These are phyloP conservation scores for Lactarius indigo DNA, from an alignment of 768 basidiomycete genomes.

Conservation along the genomic window DNA sequence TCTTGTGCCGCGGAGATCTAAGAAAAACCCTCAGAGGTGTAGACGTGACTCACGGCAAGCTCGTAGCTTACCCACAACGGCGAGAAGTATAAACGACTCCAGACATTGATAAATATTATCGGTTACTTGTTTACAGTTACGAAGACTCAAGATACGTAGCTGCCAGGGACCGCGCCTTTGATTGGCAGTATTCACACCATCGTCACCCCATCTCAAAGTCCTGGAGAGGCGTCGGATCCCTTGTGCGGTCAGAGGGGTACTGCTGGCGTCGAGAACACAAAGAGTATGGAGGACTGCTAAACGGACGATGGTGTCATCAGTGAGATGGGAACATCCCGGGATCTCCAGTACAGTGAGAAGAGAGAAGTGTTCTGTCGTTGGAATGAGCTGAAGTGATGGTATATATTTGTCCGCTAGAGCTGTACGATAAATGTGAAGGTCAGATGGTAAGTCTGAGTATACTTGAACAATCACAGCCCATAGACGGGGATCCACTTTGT, in stretches of 20 bases:
- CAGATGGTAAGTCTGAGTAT: constrained; percentile 48
- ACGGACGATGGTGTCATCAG: constrained; percentile 50
- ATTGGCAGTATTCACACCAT: constrained; percentile 27
- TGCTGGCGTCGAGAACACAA: constrained; percentile 61
- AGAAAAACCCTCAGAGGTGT: neutral
- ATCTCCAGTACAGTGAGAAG: constrained; percentile 64
- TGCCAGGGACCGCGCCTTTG: constrained; percentile 27
- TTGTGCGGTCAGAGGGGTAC: constrained; percentile 47
- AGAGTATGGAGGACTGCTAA: constrained; percentile 54
- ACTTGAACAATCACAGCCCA: constrained; percentile 64
- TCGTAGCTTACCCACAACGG: constrained; percentile 22
- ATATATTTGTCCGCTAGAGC: constrained; percentile 54
- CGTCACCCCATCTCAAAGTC: constrained; percentile 40
- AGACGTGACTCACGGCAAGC: neutral
- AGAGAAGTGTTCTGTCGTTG: constrained; percentile 52
- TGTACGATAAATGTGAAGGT: constrained; percentile 40
- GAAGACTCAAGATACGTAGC: constrained; percentile 25
- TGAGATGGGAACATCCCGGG: constrained; percentile 50
- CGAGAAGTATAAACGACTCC: constrained; percentile 22
- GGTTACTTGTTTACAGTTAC: constrained; percentile 19
- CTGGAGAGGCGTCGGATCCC: constrained; percentile 52
- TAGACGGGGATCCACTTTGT: constrained; percentile 48
- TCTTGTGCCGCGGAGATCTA: constrained; percentile 26
- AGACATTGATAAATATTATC: constrained; percentile 19
- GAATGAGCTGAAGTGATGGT: constrained; percentile 54